A percentile compares a stretch with the other conserved stretches of the same genome.
Evolutionary conservation across 352 stramenopile species (phyloP).

Genomic region (Globisporangium megalacanthum): DNA sequence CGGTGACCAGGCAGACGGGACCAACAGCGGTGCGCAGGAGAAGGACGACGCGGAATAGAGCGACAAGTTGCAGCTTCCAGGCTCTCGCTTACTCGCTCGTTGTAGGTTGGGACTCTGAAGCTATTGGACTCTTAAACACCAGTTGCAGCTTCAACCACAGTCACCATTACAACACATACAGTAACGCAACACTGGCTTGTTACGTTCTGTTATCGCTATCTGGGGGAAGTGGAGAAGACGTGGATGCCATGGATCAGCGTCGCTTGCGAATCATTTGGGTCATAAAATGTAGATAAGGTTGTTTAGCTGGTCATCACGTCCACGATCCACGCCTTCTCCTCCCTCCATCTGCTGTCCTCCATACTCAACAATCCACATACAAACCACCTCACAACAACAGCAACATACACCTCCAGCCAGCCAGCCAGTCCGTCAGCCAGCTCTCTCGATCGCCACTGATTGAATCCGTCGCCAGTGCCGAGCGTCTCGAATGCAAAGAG

Average conservation of each 20-base stretch:
- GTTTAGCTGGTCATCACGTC: slow-evolving; percentile 19
- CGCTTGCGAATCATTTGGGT: slow-evolving; percentile 20
- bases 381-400: not conserved
- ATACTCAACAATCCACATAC: not conserved
- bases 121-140: too few relatives aligned
- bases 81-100: too few relatives aligned
- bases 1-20: not conserved
- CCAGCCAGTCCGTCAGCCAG: not conserved
- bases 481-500: not conserved
- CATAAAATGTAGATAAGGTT: slow-evolving; percentile 68
- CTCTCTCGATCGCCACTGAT: slow-evolving; percentile 2
- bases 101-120: too few relatives aligned
- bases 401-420: not conserved
- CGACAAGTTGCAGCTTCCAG: too few relatives aligned
- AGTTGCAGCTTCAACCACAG: too few relatives aligned
- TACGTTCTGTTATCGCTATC: too few relatives aligned
- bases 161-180: too few relatives aligned
- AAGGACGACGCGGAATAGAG: slow-evolving; percentile 5
- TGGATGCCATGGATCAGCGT: slow-evolving; percentile 17
- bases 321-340: not conserved
- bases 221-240: too few relatives aligned
- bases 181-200: too few relatives aligned
- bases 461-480: not conserved
- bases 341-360: too few relatives aligned
- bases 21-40: too few relatives aligned